A percentile compares a stretch with the other conserved stretches of the same genome.
phyloP scores from a whole-genome alignment of 164 flowering plant species.

The Magnolia officinalis region DNA sequence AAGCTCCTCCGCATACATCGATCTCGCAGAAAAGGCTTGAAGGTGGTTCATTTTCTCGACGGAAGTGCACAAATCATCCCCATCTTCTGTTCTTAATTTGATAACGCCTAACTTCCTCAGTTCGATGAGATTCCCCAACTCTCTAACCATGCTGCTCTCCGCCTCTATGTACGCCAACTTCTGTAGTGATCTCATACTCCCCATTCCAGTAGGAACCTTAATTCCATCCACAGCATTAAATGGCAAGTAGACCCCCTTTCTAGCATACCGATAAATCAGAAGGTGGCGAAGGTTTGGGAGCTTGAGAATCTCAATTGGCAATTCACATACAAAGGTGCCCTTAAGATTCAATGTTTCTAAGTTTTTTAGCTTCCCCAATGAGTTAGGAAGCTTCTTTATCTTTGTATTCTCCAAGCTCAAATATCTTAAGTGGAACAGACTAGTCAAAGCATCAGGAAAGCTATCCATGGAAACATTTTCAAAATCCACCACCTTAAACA shows the following conservation, averaged over 20 bases:
- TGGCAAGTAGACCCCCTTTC: background rate
- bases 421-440: conserved; percentile 7
- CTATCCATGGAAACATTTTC: background rate
- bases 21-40: background rate
- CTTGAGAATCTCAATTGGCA: conserved; percentile 10
- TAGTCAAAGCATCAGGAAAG: background rate
- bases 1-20: background rate
- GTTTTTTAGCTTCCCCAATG: conserved; percentile 9
- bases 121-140: conserved; percentile 7
- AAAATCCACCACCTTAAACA: conserved; percentile 10
- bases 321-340: conserved; percentile 5
- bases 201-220: conserved; percentile 1
- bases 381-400: conserved; percentile 6
- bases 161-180: conserved; percentile 9
- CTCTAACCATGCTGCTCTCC: background rate
- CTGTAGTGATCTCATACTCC: conserved; percentile 5
- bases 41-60: conserved; percentile 7
- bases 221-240: conserved; percentile 1
- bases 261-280: background rate
- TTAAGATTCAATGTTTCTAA: conserved; percentile 11
- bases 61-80: conserved; percentile 6
- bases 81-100: conserved; percentile 1
- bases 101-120: conserved; percentile 6
- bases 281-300: conserved; percentile 10
- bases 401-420: conserved; percentile 9